Percentiles rank a stretch among this genome's conserved stretches.
Evolutionary conservation across 2,329 filamentous ascomycete species (phyloP).

Genomic region (Curvularia lunata): DNA sequence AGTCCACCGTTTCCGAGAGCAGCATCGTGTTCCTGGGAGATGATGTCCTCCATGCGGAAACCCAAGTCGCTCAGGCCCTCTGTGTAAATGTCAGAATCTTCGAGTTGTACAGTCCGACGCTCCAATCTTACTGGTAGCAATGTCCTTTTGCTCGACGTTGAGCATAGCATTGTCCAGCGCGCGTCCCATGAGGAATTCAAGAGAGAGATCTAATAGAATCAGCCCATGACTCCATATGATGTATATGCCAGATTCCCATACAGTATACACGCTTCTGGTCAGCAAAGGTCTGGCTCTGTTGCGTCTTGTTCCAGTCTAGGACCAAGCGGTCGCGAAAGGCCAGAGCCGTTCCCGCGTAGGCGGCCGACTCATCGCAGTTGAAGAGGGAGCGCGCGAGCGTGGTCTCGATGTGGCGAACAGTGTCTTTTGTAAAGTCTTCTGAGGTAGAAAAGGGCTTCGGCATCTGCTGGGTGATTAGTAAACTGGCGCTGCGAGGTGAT

Average conservation of each 20-base stretch:
- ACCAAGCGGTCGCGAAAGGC: conserved; percentile 93
- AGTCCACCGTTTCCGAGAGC: conserved; percentile 95
- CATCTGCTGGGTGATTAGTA: conserved; percentile 53
- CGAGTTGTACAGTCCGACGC: too few species aligned
- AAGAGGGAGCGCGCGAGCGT: conserved; percentile 94
- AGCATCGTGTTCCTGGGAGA: conserved; percentile 93
- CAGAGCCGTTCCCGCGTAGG: conserved; percentile 87
- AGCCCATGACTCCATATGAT: conserved; percentile 7
- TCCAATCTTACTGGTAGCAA: conserved; percentile 74
- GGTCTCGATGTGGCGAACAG: conserved; percentile 94
- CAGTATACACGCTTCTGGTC: conserved; percentile 96
- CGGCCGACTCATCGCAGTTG: conserved; percentile 94
- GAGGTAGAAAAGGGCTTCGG: conserved; percentile 74
- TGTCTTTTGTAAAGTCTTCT: conserved; percentile 82
- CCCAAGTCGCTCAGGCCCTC: conserved; percentile 87
- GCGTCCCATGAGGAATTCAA: conserved; percentile 97
- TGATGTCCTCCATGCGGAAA: conserved; percentile 96
- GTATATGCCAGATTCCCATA: conserved; percentile 43
- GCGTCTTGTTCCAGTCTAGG: conserved; percentile 96
- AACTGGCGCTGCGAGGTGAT: not conserved
- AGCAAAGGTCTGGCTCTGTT: conserved; percentile 89
- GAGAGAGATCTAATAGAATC: conserved; percentile 71
- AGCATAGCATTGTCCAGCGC: conserved; percentile 98
- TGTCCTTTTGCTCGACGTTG: conserved; percentile 86
- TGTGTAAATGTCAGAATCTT: conserved; percentile 55